Conservation (phyloP, 495 filamentous ascomycete genomes). For the Hypomontagnella submonticulosa region DNA sequence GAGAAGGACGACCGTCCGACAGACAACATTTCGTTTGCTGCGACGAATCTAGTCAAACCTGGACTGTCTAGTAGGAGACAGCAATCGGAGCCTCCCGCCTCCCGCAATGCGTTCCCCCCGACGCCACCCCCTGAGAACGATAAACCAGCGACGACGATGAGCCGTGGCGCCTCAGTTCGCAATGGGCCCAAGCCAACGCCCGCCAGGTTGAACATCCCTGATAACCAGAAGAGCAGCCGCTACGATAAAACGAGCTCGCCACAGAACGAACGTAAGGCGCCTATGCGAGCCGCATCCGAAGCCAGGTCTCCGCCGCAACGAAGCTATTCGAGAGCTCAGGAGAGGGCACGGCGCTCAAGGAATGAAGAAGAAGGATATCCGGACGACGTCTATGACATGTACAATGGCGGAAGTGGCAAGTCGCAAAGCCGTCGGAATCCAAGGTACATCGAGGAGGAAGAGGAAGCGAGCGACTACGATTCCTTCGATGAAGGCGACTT, state of each 20-base stretch:
- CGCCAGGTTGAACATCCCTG: slow-evolving; percentile 65
- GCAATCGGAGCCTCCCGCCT: slow-evolving; percentile 82
- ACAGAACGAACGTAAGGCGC: slow-evolving; percentile 54
- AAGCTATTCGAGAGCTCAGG: slow-evolving; percentile 58
- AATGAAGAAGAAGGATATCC: slow-evolving; percentile 71
- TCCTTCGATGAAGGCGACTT: slow-evolving; percentile 81
- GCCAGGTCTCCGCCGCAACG: slow-evolving; percentile 60
- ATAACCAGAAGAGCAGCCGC: slow-evolving; percentile 55
- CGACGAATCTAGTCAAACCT: slow-evolving; percentile 88
- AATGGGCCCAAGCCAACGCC: slow-evolving; percentile 65
- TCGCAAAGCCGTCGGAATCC: slow-evolving; percentile 57
- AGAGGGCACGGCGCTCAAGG: slow-evolving; percentile 47
- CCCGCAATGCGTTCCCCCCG: slow-evolving; percentile 90
- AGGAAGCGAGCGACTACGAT: slow-evolving; percentile 74
- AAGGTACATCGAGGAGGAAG: slow-evolving; percentile 76
- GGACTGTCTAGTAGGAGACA: slow-evolving; percentile 81
- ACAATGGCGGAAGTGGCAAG: slow-evolving; percentile 54
- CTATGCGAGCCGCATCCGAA: slow-evolving; percentile 52
- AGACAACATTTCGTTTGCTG: slow-evolving; percentile 87
- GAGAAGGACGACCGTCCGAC: slow-evolving; percentile 76
- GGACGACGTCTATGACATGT: slow-evolving; percentile 78
- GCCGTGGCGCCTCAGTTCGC: slow-evolving; percentile 64
- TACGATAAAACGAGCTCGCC: slow-evolving; percentile 62
- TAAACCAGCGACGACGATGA: slow-evolving; percentile 57
- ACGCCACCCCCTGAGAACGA: slow-evolving; percentile 94